These are phyloP conservation scores for Penicillium robsamsonii DNA, from an alignment of 495 filamentous ascomycete genomes.

Conservation along the genomic window DNA sequence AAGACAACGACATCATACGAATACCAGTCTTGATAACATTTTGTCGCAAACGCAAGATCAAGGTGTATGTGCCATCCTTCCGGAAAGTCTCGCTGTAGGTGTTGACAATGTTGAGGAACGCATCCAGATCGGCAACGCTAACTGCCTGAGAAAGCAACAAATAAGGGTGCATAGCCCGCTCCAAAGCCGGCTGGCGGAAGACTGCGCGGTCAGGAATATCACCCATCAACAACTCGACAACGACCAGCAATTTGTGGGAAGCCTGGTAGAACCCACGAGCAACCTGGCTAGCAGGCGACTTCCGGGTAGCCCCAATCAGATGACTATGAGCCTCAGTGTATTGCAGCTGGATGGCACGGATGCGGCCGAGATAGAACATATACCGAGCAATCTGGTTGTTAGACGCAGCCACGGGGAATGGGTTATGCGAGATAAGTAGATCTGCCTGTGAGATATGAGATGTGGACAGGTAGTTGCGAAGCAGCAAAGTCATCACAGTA, in stretches of 20 bases:
- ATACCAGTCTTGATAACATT: conserved; percentile 99
- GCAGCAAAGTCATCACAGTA: conserved; percentile 86
- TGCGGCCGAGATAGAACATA: conserved; percentile 92
- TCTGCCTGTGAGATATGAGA: conserved; percentile 97
- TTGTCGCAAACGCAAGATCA: conserved; percentile 89
- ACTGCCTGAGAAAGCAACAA: conserved; percentile 91
- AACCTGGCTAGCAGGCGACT: conserved; percentile 83
- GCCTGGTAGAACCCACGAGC: conserved; percentile 94
- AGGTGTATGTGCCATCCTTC: conserved; percentile 89
- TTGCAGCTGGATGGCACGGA: conserved; percentile 90
- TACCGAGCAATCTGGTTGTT: conserved; percentile 98
- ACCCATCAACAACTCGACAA: conserved; percentile 97
- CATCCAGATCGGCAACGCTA: conserved; percentile 88
- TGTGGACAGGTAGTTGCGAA: conserved; percentile 93
- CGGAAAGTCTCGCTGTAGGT: conserved; percentile 80
- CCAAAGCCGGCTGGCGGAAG: conserved; percentile 84
- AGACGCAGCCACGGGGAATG: conserved; percentile 87
- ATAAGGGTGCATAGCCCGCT: conserved; percentile 85
- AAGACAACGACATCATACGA: conserved; percentile 97
- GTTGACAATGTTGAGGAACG: conserved; percentile 80
- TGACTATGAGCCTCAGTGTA: conserved; percentile 98
- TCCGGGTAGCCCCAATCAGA: conserved; percentile 85
- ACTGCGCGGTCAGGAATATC: conserved; percentile 94
- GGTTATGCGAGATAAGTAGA: conserved; percentile 88
- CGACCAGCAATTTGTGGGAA: conserved; percentile 87